These are phyloP conservation scores for Venustampulla echinocandica DNA, from an alignment of 495 filamentous ascomycete species.

Conservation along the genomic window DNA sequence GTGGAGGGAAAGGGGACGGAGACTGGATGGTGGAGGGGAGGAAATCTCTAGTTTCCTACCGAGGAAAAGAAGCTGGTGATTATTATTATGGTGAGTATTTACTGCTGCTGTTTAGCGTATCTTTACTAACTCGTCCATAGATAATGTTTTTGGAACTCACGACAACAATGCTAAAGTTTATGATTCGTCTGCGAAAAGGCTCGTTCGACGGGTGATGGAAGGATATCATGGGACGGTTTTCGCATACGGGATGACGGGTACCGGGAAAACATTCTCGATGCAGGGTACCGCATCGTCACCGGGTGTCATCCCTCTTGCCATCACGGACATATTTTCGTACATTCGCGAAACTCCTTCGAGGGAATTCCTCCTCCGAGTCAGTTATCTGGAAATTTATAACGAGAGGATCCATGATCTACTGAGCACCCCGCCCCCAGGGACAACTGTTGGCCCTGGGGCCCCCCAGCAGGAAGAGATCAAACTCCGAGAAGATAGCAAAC, in stretches of 20 bases:
- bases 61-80: conserved; percentile 82
- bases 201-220: conserved; percentile 96
- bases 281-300: conserved; percentile 95
- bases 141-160: conserved; percentile 90
- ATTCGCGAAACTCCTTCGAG: conserved; percentile 93
- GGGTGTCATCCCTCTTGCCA: conserved; percentile 92
- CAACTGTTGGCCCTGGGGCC: conserved; percentile 33
- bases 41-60: conserved; percentile 69
- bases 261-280: conserved; percentile 98
- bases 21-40: conserved; percentile 93
- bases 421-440: conserved; percentile 53
- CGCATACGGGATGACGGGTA: conserved; percentile 98
- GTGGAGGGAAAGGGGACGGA: conserved; percentile 54
- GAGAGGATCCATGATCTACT: conserved; percentile 94
- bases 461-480: conserved; percentile 80
- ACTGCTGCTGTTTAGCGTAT: background rate
- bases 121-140: conserved; percentile 33
- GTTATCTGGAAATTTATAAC: conserved; percentile 98
- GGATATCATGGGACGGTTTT: conserved; percentile 98
- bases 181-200: conserved; percentile 82
- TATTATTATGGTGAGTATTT: conserved; percentile 74
- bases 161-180: conserved; percentile 94
- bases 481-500: conserved; percentile 87
- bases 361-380: conserved; percentile 92
- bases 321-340: conserved; percentile 98